Conservation (phyloP, 495 filamentous ascomycete genomes). For the Lasiosphaeria ovina region DNA sequence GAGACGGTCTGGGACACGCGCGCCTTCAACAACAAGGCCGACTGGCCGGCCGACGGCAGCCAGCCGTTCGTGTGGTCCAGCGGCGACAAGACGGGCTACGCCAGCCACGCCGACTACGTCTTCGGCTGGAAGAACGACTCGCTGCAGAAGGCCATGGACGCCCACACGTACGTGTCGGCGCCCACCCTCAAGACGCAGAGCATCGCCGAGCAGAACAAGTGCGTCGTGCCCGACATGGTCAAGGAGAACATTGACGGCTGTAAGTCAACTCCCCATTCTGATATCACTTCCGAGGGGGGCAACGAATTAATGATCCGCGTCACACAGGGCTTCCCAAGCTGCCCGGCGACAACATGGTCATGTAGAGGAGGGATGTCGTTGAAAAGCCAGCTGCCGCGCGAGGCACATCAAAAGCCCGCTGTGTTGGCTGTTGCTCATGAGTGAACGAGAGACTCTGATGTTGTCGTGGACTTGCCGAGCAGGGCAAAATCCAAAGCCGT, state of each 20-base stretch:
- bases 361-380: background rate
- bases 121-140: conserved; percentile 41
- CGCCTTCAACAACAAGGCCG: conserved; percentile 35
- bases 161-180: conserved; percentile 36
- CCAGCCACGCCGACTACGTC: conserved; percentile 39
- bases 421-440: no score
- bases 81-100: conserved; percentile 36
- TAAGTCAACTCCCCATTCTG: conserved; percentile 12
- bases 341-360: conserved; percentile 6
- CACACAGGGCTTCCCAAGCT: conserved; percentile 8
- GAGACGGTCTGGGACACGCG: conserved; percentile 44
- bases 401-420: no score
- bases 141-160: conserved; percentile 40
- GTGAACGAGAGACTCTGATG: no score
- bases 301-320: background rate
- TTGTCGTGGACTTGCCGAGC: no score
- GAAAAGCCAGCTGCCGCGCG: no score
- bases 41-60: conserved; percentile 42
- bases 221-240: conserved; percentile 30
- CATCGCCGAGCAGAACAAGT: conserved; percentile 40
- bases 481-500: no score
- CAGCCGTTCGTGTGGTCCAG: conserved; percentile 50
- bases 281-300: background rate
- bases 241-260: conserved; percentile 41
- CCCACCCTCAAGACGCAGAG: conserved; percentile 39